These are phyloP conservation scores for Dioscorea zingiberensis DNA, from an alignment of 106 monocot genomes.

Conservation along the genomic window DNA sequence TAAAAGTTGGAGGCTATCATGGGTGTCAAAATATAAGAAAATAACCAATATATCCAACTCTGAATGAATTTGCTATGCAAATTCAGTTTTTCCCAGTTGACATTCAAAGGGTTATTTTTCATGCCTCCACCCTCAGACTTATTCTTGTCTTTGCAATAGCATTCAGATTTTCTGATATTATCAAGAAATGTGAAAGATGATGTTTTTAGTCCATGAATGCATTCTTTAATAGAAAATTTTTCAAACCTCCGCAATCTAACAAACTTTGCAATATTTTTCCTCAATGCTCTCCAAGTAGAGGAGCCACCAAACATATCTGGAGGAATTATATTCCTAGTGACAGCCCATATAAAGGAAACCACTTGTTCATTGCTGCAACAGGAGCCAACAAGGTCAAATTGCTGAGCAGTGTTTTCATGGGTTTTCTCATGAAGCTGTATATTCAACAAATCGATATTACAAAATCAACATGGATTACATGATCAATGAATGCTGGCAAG, in stretches of 20 bases:
- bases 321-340: constrained; percentile 63
- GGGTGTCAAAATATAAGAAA: constrained; percentile 58
- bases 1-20: constrained; percentile 67
- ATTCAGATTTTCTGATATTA: constrained; percentile 15
- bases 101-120: neutral
- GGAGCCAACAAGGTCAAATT: constrained; percentile 17
- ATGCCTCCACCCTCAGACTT: neutral
- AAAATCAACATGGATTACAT: neutral
- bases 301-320: constrained; percentile 54
- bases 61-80: constrained; percentile 25
- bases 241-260: constrained; percentile 63
- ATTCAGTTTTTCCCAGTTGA: neutral
- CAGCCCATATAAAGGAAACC: constrained; percentile 83
- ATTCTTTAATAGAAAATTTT: constrained; percentile 44
- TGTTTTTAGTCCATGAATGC: constrained; percentile 42
- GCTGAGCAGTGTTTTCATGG: neutral
- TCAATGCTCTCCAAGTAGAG: constrained; percentile 59
- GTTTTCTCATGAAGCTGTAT: neutral
- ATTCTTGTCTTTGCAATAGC: constrained; percentile 11
- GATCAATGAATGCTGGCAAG: neutral
- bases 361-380: constrained; percentile 53
- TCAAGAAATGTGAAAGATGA: constrained; percentile 51
- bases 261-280: constrained; percentile 82
- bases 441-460: neutral
- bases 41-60: constrained; percentile 81